A percentile compares a stretch with the other conserved stretches of the same genome.
phyloP scores from a whole-genome alignment of 2,329 filamentous ascomycete species.

The Lecanicillium sp. region DNA sequence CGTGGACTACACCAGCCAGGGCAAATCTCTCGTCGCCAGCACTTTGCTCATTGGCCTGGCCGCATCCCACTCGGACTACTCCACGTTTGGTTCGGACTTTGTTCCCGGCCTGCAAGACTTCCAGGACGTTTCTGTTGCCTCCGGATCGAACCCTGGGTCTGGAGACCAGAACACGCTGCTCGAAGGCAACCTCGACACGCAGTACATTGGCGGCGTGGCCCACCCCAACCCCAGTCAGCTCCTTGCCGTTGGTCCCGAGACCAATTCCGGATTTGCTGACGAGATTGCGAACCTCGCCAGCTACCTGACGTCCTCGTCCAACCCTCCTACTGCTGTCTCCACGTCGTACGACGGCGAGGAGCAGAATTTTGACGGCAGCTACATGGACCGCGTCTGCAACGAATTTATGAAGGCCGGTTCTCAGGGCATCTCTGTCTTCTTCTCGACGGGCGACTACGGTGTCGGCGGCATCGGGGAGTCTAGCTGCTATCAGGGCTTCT shows the following conservation, averaged over 20 bases:
- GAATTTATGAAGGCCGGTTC: constrained; percentile 52
- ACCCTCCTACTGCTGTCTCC: constrained; percentile 34
- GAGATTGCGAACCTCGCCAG: constrained; percentile 10
- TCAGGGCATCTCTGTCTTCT: constrained; percentile 43
- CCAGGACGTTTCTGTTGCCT: constrained; percentile 1
- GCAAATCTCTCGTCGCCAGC: constrained; percentile 8
- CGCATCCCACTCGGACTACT: constrained; percentile 9
- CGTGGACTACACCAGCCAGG: constrained; percentile 12
- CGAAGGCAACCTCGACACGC: constrained; percentile 16
- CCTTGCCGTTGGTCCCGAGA: constrained; percentile 4
- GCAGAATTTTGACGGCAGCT: constrained; percentile 26
- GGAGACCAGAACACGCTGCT: constrained; percentile 3
- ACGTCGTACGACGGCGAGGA: constrained; percentile 50
- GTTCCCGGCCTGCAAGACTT: too few relatives aligned
- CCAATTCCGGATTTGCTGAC: constrained; percentile 6
- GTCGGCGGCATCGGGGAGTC: constrained; percentile 19
- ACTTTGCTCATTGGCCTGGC: constrained; percentile 10
- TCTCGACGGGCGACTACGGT: constrained; percentile 27
- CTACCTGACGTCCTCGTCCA: constrained; percentile 9
- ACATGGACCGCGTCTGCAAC: constrained; percentile 39
- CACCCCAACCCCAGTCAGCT: constrained; percentile 13
- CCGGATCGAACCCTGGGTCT: background rate
- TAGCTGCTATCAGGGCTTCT: constrained; percentile 19
- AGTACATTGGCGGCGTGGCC: constrained; percentile 7
- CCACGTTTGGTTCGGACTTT: background rate